These are phyloP conservation scores for Heterobasidion irregulare DNA, from an alignment of 1,284 basidiomycete genomes.

Conservation along the genomic window DNA sequence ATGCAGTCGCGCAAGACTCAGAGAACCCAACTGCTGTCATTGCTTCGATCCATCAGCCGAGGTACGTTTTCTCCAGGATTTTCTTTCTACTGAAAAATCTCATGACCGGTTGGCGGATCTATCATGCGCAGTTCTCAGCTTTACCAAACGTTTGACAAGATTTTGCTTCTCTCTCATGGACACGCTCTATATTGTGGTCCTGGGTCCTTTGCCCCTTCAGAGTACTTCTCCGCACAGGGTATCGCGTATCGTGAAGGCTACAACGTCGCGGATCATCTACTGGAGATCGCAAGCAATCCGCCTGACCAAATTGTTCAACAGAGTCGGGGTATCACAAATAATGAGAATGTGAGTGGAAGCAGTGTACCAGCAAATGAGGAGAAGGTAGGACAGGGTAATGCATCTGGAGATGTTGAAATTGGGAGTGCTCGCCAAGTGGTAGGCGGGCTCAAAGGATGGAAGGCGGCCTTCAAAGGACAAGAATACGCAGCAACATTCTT, in stretches of 20 bases:
- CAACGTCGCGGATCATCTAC: conserved; percentile 84
- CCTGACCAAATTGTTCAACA: conserved; percentile 33
- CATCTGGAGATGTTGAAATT: background rate
- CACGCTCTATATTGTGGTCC: conserved; percentile 75
- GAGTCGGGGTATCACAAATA: background rate
- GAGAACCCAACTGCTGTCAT: conserved; percentile 72
- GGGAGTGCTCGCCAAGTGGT: background rate
- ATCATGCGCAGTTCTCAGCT: conserved; percentile 54
- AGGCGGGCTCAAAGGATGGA: background rate
- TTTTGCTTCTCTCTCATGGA: conserved; percentile 73
- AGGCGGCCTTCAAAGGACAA: conserved; percentile 6
- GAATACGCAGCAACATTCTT: conserved; percentile 70
- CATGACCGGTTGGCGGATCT: background rate
- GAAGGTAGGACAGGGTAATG: background rate
- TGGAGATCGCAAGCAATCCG: conserved; percentile 74
- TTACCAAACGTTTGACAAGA: conserved; percentile 78
- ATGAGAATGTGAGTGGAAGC: background rate
- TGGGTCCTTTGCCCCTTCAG: conserved; percentile 57
- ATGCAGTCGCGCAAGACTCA: conserved; percentile 62
- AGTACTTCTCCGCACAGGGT: conserved; percentile 49
- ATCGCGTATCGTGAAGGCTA: conserved; percentile 57
- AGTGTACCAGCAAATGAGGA: background rate
- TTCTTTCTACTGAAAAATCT: background rate
- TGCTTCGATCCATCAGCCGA: conserved; percentile 83
- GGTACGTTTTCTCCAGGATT: conserved; percentile 23